Conservation (phyloP, 768 basidiomycete genomes). For the Macrolepiota fuliginosa region DNA sequence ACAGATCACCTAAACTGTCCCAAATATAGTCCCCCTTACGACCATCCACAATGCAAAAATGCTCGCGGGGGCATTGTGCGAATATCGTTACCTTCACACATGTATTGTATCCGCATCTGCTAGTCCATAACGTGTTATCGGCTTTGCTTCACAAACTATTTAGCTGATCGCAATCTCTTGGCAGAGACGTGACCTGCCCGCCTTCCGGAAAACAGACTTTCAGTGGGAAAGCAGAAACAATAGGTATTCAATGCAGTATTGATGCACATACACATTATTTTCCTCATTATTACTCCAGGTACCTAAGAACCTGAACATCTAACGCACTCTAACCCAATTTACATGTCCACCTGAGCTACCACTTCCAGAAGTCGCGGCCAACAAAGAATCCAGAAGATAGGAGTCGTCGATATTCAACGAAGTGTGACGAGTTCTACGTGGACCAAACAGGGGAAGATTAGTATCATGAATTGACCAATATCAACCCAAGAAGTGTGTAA, state of each 20-base stretch:
- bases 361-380: background rate
- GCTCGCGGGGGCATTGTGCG: background rate
- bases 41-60: background rate
- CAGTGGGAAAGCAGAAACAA: background rate
- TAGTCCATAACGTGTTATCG: background rate
- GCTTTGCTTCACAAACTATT: background rate
- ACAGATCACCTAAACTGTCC: background rate
- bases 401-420: slow-evolving; percentile 18
- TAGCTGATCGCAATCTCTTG: background rate
- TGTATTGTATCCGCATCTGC: background rate
- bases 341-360: background rate
- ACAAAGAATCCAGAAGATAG: background rate
- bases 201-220: background rate
- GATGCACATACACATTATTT: background rate
- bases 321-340: background rate
- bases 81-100: background rate
- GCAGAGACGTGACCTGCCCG: background rate
- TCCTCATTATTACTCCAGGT: background rate
- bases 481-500: background rate
- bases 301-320: too few relatives aligned
- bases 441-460: background rate
- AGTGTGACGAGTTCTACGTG: slow-evolving; percentile 33
- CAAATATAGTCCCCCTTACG: background rate
- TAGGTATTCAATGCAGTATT: background rate
- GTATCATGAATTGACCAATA: background rate